Evolutionary conservation across 2,329 filamentous ascomycete species (phyloP), one percentile per base, ranked within the genome.

Genomic region (Apiospora kogelbergensis): DNA sequence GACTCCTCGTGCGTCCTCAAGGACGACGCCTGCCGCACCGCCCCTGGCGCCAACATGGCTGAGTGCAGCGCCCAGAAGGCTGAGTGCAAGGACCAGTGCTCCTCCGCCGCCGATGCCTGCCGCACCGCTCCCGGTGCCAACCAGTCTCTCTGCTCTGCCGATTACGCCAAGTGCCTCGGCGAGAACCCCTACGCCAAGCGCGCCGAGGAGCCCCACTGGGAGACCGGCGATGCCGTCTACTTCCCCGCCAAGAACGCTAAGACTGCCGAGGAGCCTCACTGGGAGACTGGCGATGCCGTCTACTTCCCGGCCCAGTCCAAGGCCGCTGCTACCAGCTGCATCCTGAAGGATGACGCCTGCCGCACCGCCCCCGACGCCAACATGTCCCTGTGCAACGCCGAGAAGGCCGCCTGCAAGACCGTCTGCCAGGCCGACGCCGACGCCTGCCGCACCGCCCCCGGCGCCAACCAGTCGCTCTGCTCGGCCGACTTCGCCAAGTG

Each of bases 101-200:
- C 63, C 13, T 17, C 15, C 15, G 63, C 13, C n/a, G 26, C 22
- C 22, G 26, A 65, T 13, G 40, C 40, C 13, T 65, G 63, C 63
- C 63, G 63, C 40, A 6, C 13, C 40, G 63, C 22, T 40, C 63
- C 37, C 4, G n/a, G 13, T 10, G 22, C 63, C 40, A 65, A 65
- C 63, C 24, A 26, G 63, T 22, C 63, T 5, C 13, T 10, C 7
- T 65, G 63, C 63, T 20, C 40, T 4, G 40, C 40, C 40, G 22
- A 44, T 9, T 65, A 65, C 63, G n/a, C 63, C 37, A 15, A 13
- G n/a, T 65, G 63, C 63, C 63, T 65, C n/a, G 63, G 63, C 20
- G 20, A 65, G 30, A 65, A 65, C 63, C 63, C 63, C 63, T 65
- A 65, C 63, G 40, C 63, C 63, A 65, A 48, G 22, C 46, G 22